Percentiles rank a stretch among this genome's conserved stretches.
Conservation (phyloP, 805 yeast genomes). For the Nakazawaea ernobii region DNA sequence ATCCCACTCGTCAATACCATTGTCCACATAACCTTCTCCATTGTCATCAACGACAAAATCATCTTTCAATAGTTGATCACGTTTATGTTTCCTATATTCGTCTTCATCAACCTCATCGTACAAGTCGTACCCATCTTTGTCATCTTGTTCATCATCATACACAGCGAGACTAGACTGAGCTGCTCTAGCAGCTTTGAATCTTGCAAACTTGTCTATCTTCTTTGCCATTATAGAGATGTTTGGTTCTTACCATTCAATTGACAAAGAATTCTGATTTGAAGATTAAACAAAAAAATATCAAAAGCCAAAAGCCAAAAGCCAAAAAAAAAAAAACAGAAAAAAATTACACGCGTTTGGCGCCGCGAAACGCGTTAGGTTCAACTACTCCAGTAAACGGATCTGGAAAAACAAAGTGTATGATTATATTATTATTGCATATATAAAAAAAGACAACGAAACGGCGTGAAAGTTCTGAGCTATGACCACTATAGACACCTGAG, state of each 20-base stretch:
- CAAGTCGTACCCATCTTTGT: conserved; percentile 49
- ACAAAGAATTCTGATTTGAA: not conserved
- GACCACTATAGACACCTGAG: not conserved
- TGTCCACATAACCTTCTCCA: conserved; percentile 91
- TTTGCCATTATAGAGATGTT: conserved; percentile 25
- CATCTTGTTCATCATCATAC: conserved; percentile 28
- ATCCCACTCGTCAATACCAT: conserved; percentile 90
- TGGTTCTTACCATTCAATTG: not conserved
- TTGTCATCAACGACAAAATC: conserved; percentile 94
- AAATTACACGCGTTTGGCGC: too few species aligned
- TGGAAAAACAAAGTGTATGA: not conserved
- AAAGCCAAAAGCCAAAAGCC: not conserved
- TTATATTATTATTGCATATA: too few species aligned
- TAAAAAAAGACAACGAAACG: not conserved
- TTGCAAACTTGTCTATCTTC: conserved; percentile 46
- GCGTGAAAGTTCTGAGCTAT: not conserved
- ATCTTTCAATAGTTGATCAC: conserved; percentile 77
- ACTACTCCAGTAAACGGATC: not conserved
- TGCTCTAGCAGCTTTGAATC: conserved; percentile 58
- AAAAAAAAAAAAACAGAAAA: too few species aligned
- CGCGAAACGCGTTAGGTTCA: too few species aligned
- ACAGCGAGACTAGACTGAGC: conserved; percentile 43
- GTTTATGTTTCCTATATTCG: conserved; percentile 67
- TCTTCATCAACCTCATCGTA: conserved; percentile 88
- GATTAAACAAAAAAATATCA: not conserved